Evolutionary conservation across 352 stramenopile genomes (phyloP).

Genomic region (Phytopythium sindhum): DNA sequence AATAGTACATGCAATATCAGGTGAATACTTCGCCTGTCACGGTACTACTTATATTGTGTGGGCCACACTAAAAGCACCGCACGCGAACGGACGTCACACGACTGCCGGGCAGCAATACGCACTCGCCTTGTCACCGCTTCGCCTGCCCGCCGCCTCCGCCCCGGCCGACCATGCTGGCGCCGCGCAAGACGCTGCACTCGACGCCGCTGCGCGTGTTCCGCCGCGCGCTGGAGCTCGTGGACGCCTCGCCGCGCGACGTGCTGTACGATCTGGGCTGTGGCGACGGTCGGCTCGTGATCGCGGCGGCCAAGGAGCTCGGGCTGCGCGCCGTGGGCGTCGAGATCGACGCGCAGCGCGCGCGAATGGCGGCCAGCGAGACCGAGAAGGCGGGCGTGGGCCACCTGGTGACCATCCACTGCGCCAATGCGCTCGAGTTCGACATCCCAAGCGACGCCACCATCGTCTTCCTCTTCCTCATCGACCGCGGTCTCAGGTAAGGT

Average conservation of each 20-base stretch:
- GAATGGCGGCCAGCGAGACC: conserved; percentile 23
- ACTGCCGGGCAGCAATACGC: neutral
- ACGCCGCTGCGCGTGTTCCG: conserved; percentile 64
- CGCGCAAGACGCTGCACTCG: conserved; percentile 77
- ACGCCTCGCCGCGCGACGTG: conserved; percentile 35
- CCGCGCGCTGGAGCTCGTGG: conserved; percentile 49
- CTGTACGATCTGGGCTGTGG: conserved; percentile 81
- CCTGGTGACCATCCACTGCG: conserved; percentile 60
- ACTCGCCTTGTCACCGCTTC: neutral
- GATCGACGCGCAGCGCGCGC: conserved; percentile 47
- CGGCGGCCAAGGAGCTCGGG: conserved; percentile 40
- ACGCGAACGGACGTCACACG: neutral
- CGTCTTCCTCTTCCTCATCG: conserved; percentile 82
- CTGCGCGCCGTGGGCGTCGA: conserved; percentile 66
- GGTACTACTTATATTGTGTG: neutral
- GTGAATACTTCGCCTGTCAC: neutral
- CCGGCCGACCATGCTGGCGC: conserved; percentile 49
- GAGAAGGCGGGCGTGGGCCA: conserved; percentile 27
- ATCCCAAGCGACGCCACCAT: conserved; percentile 54
- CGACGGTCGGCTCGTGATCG: conserved; percentile 66
- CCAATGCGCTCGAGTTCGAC: conserved; percentile 72
- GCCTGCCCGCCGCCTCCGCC: conserved; percentile 3
- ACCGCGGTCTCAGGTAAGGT: conserved; percentile 58
- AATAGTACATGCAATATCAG: too few relatives aligned
- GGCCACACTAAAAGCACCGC: neutral